These are phyloP conservation scores for Omphalotus olearius DNA, from an alignment of 1,284 basidiomycete genomes.

Conservation along the genomic window DNA sequence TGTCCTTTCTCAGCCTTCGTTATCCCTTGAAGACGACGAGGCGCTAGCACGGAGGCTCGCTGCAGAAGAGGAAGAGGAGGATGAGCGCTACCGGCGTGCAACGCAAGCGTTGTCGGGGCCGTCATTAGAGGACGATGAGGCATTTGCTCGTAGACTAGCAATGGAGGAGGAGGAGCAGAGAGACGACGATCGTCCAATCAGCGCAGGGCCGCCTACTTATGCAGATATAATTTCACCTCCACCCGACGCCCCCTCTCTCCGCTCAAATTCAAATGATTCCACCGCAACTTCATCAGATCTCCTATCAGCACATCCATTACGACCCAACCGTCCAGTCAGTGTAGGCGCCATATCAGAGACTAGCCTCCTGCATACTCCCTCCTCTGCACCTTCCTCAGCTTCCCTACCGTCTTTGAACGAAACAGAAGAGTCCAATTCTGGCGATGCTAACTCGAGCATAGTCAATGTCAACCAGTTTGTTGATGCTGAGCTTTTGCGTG, in stretches of 20 bases:
- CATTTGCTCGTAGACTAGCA: constrained; percentile 21
- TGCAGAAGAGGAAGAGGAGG: constrained; percentile 23
- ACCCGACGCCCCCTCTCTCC: not conserved
- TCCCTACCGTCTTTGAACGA: constrained; percentile 8
- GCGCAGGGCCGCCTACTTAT: constrained; percentile 13
- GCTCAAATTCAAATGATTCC: not conserved
- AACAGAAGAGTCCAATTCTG: constrained; percentile 5
- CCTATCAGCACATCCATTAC: not conserved
- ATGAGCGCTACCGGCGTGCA: not conserved
- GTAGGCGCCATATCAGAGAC: constrained; percentile 1
- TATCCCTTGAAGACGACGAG: constrained; percentile 10
- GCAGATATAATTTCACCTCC: constrained; percentile 12
- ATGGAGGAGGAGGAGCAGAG: constrained; percentile 20
- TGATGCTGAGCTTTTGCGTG: constrained; percentile 54
- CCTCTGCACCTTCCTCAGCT: not conserved
- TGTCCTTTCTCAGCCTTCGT: not conserved
- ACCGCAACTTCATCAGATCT: constrained; percentile 1
- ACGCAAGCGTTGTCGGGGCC: not conserved
- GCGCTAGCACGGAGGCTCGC: constrained; percentile 22
- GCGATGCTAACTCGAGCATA: not conserved
- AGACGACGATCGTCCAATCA: not conserved
- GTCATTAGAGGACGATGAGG: constrained; percentile 17
- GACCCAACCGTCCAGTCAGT: constrained; percentile 2
- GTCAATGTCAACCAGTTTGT: constrained; percentile 52
- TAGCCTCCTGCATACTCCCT: not conserved